Percentiles rank a stretch among this genome's conserved stretches.
These are phyloP conservation scores for Knoxdaviesia proteae DNA, from an alignment of 2,329 filamentous ascomycete genomes.

Conservation along the genomic window DNA sequence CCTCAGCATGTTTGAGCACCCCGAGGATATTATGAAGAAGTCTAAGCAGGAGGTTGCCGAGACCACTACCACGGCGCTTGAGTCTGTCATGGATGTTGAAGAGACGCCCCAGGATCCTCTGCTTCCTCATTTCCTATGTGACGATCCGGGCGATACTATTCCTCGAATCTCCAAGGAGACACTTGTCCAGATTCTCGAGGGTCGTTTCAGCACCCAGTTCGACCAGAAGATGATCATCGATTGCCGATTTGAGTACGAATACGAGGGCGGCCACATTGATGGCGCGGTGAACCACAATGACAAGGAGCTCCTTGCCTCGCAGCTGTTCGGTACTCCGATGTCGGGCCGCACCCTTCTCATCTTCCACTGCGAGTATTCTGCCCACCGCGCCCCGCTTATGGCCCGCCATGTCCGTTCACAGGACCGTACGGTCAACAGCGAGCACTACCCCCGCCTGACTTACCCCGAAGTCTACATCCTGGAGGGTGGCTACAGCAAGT, in stretches of 20 bases:
- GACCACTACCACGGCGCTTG: constrained; percentile 25
- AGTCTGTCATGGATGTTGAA: constrained; percentile 69
- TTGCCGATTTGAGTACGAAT: constrained; percentile 97
- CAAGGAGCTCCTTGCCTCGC: constrained; percentile 64
- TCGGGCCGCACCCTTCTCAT: constrained; percentile 60
- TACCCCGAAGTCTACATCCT: constrained; percentile 96
- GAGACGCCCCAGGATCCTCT: constrained; percentile 44
- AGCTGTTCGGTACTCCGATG: constrained; percentile 53
- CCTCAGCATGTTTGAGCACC: constrained; percentile 93
- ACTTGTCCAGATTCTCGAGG: constrained; percentile 71
- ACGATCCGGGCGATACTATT: constrained; percentile 66
- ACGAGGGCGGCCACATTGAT: constrained; percentile 85
- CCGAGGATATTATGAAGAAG: constrained; percentile 74
- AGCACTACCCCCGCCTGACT: constrained; percentile 71
- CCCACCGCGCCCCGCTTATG: constrained; percentile 89
- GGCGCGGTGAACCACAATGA: constrained; percentile 93
- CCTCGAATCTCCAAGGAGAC: constrained; percentile 71
- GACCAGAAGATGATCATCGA: constrained; percentile 77
- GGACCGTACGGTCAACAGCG: constrained; percentile 69
- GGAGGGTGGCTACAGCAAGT: constrained; percentile 86
- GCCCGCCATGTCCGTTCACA: constrained; percentile 79
- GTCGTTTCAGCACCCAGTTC: constrained; percentile 56
- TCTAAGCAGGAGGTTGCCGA: constrained; percentile 24
- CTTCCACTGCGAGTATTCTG: constrained; percentile 97
- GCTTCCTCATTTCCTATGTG: constrained; percentile 66